Evolutionary conservation across 257 asterid species (phyloP), one percentile per base, ranked within the genome.

Genomic region (Lithospermum erythrorhizon): DNA sequence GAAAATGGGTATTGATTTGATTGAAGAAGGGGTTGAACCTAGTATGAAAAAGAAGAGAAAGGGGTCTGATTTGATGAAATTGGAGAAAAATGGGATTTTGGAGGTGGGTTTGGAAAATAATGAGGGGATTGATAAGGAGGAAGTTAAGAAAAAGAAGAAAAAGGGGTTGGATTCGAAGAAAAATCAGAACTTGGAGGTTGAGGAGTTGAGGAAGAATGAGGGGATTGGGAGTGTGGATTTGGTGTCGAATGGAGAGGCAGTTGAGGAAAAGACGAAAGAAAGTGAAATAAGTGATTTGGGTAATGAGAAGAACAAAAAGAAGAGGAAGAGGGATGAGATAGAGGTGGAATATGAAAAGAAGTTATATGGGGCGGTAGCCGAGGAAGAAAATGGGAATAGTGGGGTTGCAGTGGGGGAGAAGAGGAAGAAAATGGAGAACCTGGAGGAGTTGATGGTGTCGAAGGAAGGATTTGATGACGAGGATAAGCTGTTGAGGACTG

Each of bases 381-480:
- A 62, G 67, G 63, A 62, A 45, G 83, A 64, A 22, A 62, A 61
- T 61, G 78, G 52, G 61, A 76, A 47, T 22, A 77, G 8, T 61
- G 68, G 62, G 22, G 67, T 21, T 15, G 62, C 72, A 63, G 73
- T 85, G 63, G 98, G 97, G 19, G 84, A 76, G 80, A 93, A 93
- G 86, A 82, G 97, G 87, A 93, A 89, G 81, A 78, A 82, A 61
- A 78, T 81, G 82, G 95, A 93, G 54, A 80, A 82, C 57, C 81
- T 90, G 15, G 93, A 84, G 74, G 95, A 89, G 72, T 65, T 66
- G 62, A 70, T 86, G 84, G 90, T 93, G 24, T 41, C 86, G 6
- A 83, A 81, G 59, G 95, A 88, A 75, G 95, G 90, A 9, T 88
- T 93, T 72, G 98, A 93, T 73, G 98, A 93, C 64, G 98, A 93